Base-by-base conservation (phyloP, 1,284 basidiomycete species). In the Peniophora sp. region DNA sequence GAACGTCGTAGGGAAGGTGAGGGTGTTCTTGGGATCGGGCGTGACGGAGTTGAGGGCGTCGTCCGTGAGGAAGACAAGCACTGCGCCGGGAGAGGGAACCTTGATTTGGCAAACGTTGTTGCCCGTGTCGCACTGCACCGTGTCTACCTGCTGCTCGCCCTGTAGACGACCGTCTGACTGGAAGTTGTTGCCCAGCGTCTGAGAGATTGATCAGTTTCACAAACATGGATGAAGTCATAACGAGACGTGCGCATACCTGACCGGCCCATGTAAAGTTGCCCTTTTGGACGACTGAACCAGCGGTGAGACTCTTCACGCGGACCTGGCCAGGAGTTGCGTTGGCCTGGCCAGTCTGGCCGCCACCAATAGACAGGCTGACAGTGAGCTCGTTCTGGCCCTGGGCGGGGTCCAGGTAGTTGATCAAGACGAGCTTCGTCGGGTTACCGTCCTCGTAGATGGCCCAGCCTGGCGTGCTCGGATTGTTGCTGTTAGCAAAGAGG, bases 251-350 rank as follows among this genome's bases (percentile, higher is more conserved):
- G 57, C 65, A 36, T 51, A 73, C 76, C 66, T 79, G 81, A 1
- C 75, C 75, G 25, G 77, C 81, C 87, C 88, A 92, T 1, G 81
- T 85, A 58, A 88, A 80, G 63, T 87, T 83, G 55, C 71, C 72
- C 60, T 85, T 87, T 55, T 80, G 75, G 3, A 77, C 68, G 2
- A 88, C 80, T 0, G 65, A 76, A 0, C 65, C 59, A 11, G 83
- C 76, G 3, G 63, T 56, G 35, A 85, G 70, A 59, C 81, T 79
- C 59, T 75, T 79, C 49, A 61, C 44, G 2, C 49, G 38, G 20
- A 20, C 52, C 55, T 41, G n/a, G 16, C 24, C 34, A 41, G 44
- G 55, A 24, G 17, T 45, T 9, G 81, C 81, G 55, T 69, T 69
- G 36, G 86, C 69, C 53, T 65, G 66, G 38, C 62, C 69, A 39